Percentiles rank a stretch among this genome's conserved stretches.
Evolutionary conservation across 2,329 filamentous ascomycete genomes (phyloP).

Genomic region (Aspergillus ustus): DNA sequence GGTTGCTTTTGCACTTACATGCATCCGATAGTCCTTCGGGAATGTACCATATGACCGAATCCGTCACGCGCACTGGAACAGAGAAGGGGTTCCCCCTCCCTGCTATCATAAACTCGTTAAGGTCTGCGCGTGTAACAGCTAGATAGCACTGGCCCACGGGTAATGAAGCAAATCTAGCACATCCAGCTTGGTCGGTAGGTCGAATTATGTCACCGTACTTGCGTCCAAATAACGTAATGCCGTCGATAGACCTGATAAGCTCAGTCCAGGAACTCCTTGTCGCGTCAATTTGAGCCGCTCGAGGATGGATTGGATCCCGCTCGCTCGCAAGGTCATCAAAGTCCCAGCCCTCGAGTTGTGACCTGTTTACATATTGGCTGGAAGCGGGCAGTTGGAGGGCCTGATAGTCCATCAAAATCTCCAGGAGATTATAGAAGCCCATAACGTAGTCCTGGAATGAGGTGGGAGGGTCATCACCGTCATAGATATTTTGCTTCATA

Average conservation of each 20-base stretch:
- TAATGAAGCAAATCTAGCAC: no score
- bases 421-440: neutral
- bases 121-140: no score
- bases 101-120: no score
- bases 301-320: neutral
- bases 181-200: no score
- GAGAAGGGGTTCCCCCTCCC: no score
- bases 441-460: neutral
- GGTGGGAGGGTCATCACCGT: neutral
- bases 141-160: no score
- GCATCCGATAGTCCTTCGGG: no score
- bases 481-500: neutral
- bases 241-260: slow-evolving; percentile 33
- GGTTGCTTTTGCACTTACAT: no score
- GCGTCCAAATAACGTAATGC: slow-evolving; percentile 30
- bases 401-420: neutral
- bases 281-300: neutral
- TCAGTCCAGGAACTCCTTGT: slow-evolving; percentile 33
- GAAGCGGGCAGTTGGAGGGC: no score
- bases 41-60: no score
- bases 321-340: neutral
- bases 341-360: slow-evolving; percentile 5
- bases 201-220: slow-evolving; percentile 33
- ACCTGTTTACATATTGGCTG: slow-evolving; percentile 21
- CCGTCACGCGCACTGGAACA: no score